Base-by-base conservation (phyloP, 2,329 filamentous ascomycete species). In the Microdochium trichocladiopsis region DNA sequence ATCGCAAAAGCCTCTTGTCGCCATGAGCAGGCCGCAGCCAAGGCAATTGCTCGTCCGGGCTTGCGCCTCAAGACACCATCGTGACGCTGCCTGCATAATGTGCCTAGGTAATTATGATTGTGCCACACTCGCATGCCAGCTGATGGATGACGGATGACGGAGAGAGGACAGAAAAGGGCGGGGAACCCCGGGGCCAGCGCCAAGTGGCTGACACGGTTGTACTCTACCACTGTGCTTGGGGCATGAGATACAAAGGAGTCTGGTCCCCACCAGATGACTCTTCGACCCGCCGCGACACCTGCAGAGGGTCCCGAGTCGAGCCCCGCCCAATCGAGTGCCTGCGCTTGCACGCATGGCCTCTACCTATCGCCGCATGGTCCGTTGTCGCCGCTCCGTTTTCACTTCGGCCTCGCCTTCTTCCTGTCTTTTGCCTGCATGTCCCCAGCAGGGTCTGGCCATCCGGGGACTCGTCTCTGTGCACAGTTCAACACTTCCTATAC, bases 251-350 rank as follows among this genome's bases (percentile, higher is more conserved):
- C 41, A 45, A 22, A 21, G 5, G 11, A n/a, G n/a, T n/a, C n/a
- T 5, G 3, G 16, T 3, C 41, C 41, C 41, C 41, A 45, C 41
- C 18, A 45, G 41, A 45, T 45, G 41, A 45, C 41, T 45, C 41
- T 23, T 45, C 18, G 41, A 45, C 41, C 41, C 41, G 22, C 41
- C 5, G 21, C 33, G 33, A 37, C 8, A 14, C 28, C 28, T 33
- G 28, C 28, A 33, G 10, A 41, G 47, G 23, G 23, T 14, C 37
- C 47, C 21, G 47, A 48, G 47, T 25, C 47, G 47, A 28, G 23
- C 47, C 47, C 23, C 47, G 14, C 47, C 47, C 47, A 48, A 48
- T 28, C 47, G 47, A 48, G 23, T 28, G 47, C 47, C 23, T 28
- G 47, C 8, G n/a, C 47, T 28, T 28, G 4, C 3, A n/a, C 6